Evolutionary conservation across 306 rosid genomes (phyloP), one percentile per base, ranked within the genome.

Genomic region (Morella rubra): DNA sequence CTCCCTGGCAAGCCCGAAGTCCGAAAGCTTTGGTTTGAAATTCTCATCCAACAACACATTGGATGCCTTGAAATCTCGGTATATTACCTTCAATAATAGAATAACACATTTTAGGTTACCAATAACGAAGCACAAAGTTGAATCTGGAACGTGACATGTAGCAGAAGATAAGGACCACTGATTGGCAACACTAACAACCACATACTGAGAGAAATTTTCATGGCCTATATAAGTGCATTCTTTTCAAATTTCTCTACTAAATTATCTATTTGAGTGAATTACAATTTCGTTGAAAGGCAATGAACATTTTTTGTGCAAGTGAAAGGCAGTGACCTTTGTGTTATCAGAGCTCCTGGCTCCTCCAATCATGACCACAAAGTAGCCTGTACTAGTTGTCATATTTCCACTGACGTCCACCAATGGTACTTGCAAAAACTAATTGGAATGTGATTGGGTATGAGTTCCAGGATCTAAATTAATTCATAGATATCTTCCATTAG

Each of bases 1-100:
- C 82, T 93, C 94, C 85, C 97, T 82, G 11, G 96, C 97, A 66
- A 93, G 96, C 80, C 97, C 97, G 0, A 93, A 93, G 86, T 93
- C 97, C 2, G 97, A 93, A 77, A 93, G 97, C 76, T 87, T 93
- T 44, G 96, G 90, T 71, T 79, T 79, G 44, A 87, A 93, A 71
- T 87, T 80, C 72, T 86, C 93, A 85, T 93, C 94, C 77, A 93
- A 73, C 16, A 93, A 79, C 61, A 93, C 90, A 76, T 93, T 93
- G 54, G 97, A 83, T 10, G 88, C 68, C 79, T 93, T 93, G 59
- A 93, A 87, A 80, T 93, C 97, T 71, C 97, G 86, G 79, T 77
- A 93, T 73, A 93, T 93, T 62, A 93, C 89, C 96, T 93, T 42
- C 69, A 77, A 54, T 69, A 71, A 45, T 8, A 72, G 42, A 78